Conservation (phyloP, 1,139 yeast genomes). For the Zygosaccharomyces pseudobailii region DNA sequence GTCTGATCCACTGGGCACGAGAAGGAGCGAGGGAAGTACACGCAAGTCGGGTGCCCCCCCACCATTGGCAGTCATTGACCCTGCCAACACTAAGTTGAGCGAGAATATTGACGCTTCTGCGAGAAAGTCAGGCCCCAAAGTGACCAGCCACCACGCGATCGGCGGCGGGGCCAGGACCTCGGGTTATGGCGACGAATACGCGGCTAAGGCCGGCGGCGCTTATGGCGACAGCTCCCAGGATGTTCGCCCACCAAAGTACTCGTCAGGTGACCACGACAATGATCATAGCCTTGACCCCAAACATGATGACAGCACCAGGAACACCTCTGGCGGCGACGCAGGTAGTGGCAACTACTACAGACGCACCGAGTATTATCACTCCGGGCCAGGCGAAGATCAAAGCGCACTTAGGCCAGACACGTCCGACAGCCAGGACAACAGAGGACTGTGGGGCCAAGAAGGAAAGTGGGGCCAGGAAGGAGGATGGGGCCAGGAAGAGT, state of each 20-base stretch:
- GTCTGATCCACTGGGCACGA: neutral
- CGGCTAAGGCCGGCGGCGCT: neutral
- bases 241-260: neutral
- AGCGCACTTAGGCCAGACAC: neutral
- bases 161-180: neutral
- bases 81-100: too few relatives aligned
- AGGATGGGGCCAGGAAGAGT: neutral
- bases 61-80: too few relatives aligned
- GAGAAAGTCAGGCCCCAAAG: neutral
- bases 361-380: too few relatives aligned
- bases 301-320: neutral
- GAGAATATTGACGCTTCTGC: neutral
- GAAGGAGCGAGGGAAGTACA: neutral
- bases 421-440: neutral
- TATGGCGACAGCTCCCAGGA: neutral
- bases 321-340: neutral
- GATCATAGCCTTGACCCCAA: neutral
- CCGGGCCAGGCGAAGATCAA: neutral
- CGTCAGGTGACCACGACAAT: neutral
- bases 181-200: neutral
- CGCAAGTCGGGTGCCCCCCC: too few relatives aligned
- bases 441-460: neutral
- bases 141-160: neutral
- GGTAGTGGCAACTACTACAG: neutral
- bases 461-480: too few relatives aligned